Base-by-base conservation (phyloP, 129 eudicot species). In the Artemisia argyi region DNA sequence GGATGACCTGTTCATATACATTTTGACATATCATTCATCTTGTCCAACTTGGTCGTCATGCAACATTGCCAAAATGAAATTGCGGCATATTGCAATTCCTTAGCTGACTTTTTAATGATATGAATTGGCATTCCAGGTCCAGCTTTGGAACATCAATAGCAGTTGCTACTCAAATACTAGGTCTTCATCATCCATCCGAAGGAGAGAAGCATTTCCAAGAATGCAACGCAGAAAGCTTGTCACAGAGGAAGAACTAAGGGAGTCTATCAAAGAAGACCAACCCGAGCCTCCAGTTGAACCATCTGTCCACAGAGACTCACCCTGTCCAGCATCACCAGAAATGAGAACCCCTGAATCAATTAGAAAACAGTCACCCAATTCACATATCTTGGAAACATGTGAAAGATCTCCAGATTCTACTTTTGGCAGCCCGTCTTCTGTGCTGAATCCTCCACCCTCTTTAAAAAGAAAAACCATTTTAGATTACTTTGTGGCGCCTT, bases 131-230 rank as follows among this genome's bases (percentile, higher is more conserved):
- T 74, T 3, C 13, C 71, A 93, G 98, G 91, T 93, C 49, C 87
- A 94, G 11, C 76, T 87, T 61, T 93, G 98, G 98, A 86, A 84
- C 73, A 83, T 89, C 61, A 66, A 81, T 50, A 79, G 63, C 82
- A 85, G 93, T 65, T 85, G 87, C 66, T 87, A 87, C 69, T 86
- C 95, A 57, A 79, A 73, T 47, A 81, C 83, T 2, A 80, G 92
- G 75, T 83, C 95, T 47, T 85, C 92, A 1, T 87, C 89, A 32
- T 84, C 92, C 20, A 79, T 81, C 19, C 75, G 98, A 66, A 85
- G 80, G 73, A 83, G 95, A 87, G 85, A 80, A 57, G 82, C 81
- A 57, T 51, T 68, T 71, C 90, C 98, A 63, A 78, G 61, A 7
- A 78, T 76, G 66, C 75, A 79, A 48, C 68, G 87, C 12, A 61